Evolutionary conservation across 83 land plant species (phyloP), one percentile per base, ranked within the genome.

Genomic region (Picea mariana): DNA sequence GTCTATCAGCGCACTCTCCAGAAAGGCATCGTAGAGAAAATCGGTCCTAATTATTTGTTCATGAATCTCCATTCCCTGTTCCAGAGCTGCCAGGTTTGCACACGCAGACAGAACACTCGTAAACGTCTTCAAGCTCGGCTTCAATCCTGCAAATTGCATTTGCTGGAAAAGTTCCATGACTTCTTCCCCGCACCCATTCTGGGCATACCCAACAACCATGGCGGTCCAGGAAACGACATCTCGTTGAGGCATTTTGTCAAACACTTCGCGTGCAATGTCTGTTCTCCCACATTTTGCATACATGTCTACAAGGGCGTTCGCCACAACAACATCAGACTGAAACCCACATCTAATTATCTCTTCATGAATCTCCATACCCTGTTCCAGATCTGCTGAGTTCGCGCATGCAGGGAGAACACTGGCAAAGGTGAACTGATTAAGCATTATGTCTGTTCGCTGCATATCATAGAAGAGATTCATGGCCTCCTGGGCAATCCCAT

Each of bases 11-110:
- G 63, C 55, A 58, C 71, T 75, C 77, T 24, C 38, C 17, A 27
- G 16, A 67, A 67, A 15, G 26, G 5, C 71, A 67, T 67, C 31
- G 31, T 12, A 8, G 15, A 3, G 24, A 12, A 67, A 9, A 13
- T 4, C 38, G 5, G 17, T 67, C 12, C 31, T 27, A 31, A 3
- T 11, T 67, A 27, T 27, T 24, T 67, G 17, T 26, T 67, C 88
- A 83, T 93, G 95, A 83, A 90, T 78, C 82, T 87, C 89, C 71
- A 64, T 44, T 0, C 93, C 93, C 13, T 85, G 62, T 17, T 82
- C 85, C 31, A 60, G 52, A 6, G 79, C 84, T 31, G 49, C 75
- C 18, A 87, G 24, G 17, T 85, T 92, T 0, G 88, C 88, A 67
- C 89, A 81, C 0, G 82, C 90, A 5, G 92, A 88, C 65, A 93